phyloP scores from a whole-genome alignment of 257 asterid species.

The Solanum tacnaense region DNA sequence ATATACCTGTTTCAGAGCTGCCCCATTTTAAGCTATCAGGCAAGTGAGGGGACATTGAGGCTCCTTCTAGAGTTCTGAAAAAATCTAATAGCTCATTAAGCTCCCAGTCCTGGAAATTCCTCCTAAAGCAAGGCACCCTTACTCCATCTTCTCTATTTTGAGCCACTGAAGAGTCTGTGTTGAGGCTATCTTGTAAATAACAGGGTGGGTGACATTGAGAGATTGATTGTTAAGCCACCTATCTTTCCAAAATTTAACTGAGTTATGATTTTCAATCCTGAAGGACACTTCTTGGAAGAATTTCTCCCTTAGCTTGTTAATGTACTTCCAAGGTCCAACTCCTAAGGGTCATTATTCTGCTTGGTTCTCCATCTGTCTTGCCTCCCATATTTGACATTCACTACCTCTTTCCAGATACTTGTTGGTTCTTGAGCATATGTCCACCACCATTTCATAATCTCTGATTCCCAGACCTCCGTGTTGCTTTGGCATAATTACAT shows the following conservation, averaged over 20 bases:
- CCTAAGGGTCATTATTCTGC: not conserved
- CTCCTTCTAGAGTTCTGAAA: no score
- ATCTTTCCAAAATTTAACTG: not conserved
- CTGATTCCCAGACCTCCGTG: not conserved
- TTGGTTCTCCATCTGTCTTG: not conserved
- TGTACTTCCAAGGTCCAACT: not conserved
- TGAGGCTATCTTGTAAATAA: no score
- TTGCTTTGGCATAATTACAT: not conserved
- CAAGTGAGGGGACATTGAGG: no score
- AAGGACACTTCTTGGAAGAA: not conserved
- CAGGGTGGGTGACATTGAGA: no score
- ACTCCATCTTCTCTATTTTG: no score
- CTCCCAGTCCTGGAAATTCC: no score
- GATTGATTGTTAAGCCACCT: no score
- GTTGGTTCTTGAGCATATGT: not conserved
- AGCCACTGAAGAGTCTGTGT: no score
- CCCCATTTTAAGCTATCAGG: no score
- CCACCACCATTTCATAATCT: not conserved
- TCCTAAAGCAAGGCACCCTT: no score
- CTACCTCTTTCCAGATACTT: not conserved
- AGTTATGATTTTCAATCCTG: not conserved
- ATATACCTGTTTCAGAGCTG: no score
- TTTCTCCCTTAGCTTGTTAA: not conserved
- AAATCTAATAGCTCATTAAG: no score
- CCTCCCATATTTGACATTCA: not conserved